Evolutionary conservation across 1,284 basidiomycete species (phyloP), one percentile per base, ranked within the genome.

Genomic region (Pyrrhoderma noxium): DNA sequence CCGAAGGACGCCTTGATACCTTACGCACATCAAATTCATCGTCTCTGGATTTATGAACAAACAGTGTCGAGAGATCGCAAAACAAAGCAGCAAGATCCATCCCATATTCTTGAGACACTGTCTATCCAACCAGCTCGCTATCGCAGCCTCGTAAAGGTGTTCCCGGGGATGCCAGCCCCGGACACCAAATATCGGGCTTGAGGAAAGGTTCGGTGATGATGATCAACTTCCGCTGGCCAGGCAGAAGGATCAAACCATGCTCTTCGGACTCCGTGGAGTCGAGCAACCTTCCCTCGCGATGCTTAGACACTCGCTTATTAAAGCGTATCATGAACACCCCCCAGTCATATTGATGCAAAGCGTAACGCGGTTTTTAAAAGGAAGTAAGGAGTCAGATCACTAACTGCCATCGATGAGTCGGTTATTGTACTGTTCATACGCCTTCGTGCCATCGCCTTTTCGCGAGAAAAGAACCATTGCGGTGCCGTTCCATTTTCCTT

Each of bases 371-470:
- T 5, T 31, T 31, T 31, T 31, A 31, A 31, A 31, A 31, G 27
- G 27, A 31, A 31, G 27, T 31, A 31, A 31, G 27, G 49, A 51
- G 51, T 48, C 47, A 41, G 74, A 73, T 78, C 85, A 96, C 94
- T 93, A 89, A 98, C 94, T 96, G 76, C 93, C 92, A 85, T 99
- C 95, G 80, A 99, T 95, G 74, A 99, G 85, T 67, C 95, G 87
- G 74, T 93, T 93, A 80, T 99, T 93, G 79, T 98, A 99, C 61
- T 92, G 81, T 59, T 87, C 77, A 71, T 86, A 95, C 3, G 95
- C 95, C 75, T 89, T 92, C 67, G 82, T 84, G 54, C 88, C 95
- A 63, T 96, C 93, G 52, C 93, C 93, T 61, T 84, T 84, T 61
- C 82, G 83, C 64, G 78, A 75, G 77, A 98, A 98, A 59, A 85